A percentile compares a stretch with the other conserved stretches of the same genome.
Conservation (phyloP, 2,329 filamentous ascomycete genomes). For the Cladosporium cucumerinum region DNA sequence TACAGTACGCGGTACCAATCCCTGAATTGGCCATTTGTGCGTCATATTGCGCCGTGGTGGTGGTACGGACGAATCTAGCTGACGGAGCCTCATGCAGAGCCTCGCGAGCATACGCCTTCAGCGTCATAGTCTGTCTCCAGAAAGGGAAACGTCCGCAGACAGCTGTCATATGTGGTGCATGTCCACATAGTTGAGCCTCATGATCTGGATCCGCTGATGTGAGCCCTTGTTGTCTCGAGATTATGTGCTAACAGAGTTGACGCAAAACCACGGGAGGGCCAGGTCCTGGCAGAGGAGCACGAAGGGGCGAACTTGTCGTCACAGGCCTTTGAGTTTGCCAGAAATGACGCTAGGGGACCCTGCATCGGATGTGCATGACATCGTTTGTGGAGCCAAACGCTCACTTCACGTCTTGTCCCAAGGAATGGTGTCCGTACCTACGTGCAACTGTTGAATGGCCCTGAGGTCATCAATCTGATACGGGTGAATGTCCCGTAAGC, state of each 20-base stretch:
- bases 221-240: not conserved
- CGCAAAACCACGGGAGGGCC: not conserved
- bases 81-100: conserved; percentile 2
- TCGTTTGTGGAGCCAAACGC: conserved; percentile 7
- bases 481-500: not conserved
- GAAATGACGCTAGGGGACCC: not conserved
- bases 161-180: not conserved
- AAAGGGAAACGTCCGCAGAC: not conserved
- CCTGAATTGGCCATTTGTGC: not conserved
- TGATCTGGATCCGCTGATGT: not conserved
- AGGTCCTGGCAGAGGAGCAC: not conserved
- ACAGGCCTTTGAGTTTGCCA: not conserved
- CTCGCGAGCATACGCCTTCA: not conserved
- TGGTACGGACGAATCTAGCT: conserved; percentile 2
- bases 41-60: conserved; percentile 7
- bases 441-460: not conserved
- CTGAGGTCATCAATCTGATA: not conserved
- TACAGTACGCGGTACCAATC: not conserved
- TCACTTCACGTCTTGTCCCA: conserved; percentile 3
- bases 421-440: not conserved
- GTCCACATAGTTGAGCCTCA: not conserved
- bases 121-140: not conserved
- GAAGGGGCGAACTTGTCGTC: not conserved
- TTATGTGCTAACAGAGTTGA: not conserved
- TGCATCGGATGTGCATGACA: conserved; percentile 5